These are phyloP conservation scores for Cadophora sp. DNA, from an alignment of 2,329 filamentous ascomycete species.

Conservation along the genomic window DNA sequence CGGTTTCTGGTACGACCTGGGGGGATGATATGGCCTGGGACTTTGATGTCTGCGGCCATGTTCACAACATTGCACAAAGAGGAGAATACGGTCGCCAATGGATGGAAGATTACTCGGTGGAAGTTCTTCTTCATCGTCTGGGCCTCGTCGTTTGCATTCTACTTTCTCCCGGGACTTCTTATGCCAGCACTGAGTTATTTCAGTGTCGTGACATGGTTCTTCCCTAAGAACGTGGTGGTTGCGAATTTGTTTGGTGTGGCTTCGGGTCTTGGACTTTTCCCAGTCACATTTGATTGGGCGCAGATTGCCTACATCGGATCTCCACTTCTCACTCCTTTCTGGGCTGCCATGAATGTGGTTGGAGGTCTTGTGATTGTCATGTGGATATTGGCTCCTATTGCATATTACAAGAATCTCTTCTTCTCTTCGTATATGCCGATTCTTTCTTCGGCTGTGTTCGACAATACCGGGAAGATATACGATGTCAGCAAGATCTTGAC, in stretches of 20 bases:
- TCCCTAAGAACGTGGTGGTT: slow-evolving; percentile 83
- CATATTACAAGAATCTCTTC: slow-evolving; percentile 81
- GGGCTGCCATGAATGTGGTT: slow-evolving; percentile 85
- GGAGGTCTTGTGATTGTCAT: slow-evolving; percentile 81
- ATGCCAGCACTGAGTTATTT: slow-evolving; percentile 89
- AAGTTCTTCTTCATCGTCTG: slow-evolving; percentile 83
- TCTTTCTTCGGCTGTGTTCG: slow-evolving; percentile 82
- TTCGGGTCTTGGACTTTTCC: slow-evolving; percentile 85
- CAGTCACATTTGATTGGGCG: slow-evolving; percentile 90
- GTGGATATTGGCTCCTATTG: slow-evolving; percentile 81
- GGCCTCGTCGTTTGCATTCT: slow-evolving; percentile 75
- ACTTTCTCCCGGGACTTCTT: slow-evolving; percentile 83
- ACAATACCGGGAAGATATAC: slow-evolving; percentile 82
- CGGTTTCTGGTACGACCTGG: slow-evolving; percentile 84
- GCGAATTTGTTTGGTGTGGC: slow-evolving; percentile 86
- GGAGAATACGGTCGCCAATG: slow-evolving; percentile 80
- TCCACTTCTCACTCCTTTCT: slow-evolving; percentile 82
- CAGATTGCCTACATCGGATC: slow-evolving; percentile 87
- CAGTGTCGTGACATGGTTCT: slow-evolving; percentile 88
- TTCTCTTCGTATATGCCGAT: slow-evolving; percentile 89
- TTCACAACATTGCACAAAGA: slow-evolving; percentile 86
- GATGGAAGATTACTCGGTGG: slow-evolving; percentile 83
- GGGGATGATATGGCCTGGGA: slow-evolving; percentile 92
- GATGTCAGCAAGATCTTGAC: slow-evolving; percentile 83
- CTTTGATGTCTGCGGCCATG: slow-evolving; percentile 88